Evolutionary conservation across 345 rosid genomes (phyloP), one percentile per base, ranked within the genome.

Genomic region (Passiflora organensis): DNA sequence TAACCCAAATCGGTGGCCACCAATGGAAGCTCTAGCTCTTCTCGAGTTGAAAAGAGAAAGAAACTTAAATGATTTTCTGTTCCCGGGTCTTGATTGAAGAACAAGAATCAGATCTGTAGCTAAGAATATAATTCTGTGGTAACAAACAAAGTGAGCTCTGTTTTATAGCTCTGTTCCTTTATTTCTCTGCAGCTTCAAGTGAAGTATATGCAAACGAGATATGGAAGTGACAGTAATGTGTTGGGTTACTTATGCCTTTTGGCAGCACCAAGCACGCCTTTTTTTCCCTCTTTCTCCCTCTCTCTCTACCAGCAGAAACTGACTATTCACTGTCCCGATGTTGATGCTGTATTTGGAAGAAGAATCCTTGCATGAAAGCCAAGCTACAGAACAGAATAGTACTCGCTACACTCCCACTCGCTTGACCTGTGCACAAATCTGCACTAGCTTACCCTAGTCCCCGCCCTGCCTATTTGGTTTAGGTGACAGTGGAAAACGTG

Each of bases 1-100:
- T 41, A 62, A 51, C 32, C 50, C 32, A 48, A 8, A 16, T 58
- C 12, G 2, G 13, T 22, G 32, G 19, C 6, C 13, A 25, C 54
- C 17, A 34, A 41, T 20, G 51, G 24, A 20, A 21, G 37, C 10
- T 55, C 23, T 43, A 18, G 50, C 43, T 43, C 21, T 2, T 22
- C 32, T 64, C 17, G 25, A 56, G 48, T 51, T 15, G 56, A 64
- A 17, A 44, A 59, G 53, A 60, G 19, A 60, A 34, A 43, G 58
- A 41, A 54, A 66, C 42, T 8, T 8, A 19, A 17, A 11, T 45
- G 22, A 48, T 28, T 50, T 67, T 44, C 56, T 11, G 43, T 17
- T 6, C 20, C 32, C n/a, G 25, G 22, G 10, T 28, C 54, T 24
- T 24, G 21, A 1, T 32, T n/a, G 32, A 49, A 46, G 14, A 9